Conservation (phyloP, 164 flowering plant species). For the Vitis labrusca region DNA sequence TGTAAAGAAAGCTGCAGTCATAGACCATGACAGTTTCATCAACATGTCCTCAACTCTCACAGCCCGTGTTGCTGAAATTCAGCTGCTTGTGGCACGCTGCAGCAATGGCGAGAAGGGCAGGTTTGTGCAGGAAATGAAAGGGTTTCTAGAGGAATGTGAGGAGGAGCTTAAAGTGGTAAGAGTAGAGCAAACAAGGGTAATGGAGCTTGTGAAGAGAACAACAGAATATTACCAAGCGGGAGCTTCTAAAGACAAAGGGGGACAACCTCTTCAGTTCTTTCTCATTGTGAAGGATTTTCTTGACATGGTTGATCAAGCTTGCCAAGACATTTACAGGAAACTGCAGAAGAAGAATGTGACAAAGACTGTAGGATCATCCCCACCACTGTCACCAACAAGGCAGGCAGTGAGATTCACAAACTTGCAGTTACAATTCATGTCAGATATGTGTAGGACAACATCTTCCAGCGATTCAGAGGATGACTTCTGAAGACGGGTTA, state of each 20-base stretch:
- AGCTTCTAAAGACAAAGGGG: conserved; percentile 40
- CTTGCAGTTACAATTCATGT: conserved; percentile 49
- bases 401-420: conserved; percentile 37
- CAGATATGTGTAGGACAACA: conserved; percentile 26
- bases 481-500: conserved; percentile 26
- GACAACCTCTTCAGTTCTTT: conserved; percentile 55
- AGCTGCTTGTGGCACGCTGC: conserved; percentile 21
- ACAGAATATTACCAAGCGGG: conserved; percentile 76
- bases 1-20: conserved; percentile 66
- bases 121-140: conserved; percentile 58
- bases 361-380: conserved; percentile 16
- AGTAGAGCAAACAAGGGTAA: conserved; percentile 59
- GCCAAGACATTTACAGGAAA: conserved; percentile 48
- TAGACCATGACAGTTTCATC: conserved; percentile 47
- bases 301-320: conserved; percentile 67
- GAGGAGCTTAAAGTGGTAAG: conserved; percentile 53
- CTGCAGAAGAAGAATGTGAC: conserved; percentile 45
- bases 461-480: conserved; percentile 49
- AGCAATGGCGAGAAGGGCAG: conserved; percentile 29
- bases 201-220: conserved; percentile 69
- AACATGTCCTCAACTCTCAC: conserved; percentile 30
- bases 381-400: conserved; percentile 31
- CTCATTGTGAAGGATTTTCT: conserved; percentile 71
- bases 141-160: conserved; percentile 55
- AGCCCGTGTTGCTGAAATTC: conserved; percentile 33